Evolutionary conservation across 129 eudicot species (phyloP).

Genomic region (Tagetes patula): DNA sequence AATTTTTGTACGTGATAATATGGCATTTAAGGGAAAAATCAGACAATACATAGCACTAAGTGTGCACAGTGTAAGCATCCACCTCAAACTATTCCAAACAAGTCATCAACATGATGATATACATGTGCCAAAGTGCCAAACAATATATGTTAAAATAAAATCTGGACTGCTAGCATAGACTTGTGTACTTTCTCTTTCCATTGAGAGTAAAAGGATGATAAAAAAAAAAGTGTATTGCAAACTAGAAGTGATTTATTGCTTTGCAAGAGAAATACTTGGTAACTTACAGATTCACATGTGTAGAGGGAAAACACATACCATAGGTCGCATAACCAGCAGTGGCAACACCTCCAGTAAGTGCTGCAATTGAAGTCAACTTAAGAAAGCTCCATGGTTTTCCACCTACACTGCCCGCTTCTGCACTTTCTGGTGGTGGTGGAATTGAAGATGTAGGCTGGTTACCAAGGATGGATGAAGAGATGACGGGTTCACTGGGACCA

Average conservation of each 20-base stretch:
- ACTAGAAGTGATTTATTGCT: constrained; percentile 2
- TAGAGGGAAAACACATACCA: constrained; percentile 38
- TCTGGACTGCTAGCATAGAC: constrained; percentile 15
- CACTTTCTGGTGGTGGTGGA: constrained; percentile 46
- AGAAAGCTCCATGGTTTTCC: constrained; percentile 52
- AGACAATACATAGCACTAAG: constrained; percentile 9
- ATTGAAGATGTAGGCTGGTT: constrained; percentile 29
- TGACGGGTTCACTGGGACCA: constrained; percentile 48
- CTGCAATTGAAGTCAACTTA: constrained; percentile 51
- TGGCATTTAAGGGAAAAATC: not conserved
- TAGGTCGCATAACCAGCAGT: constrained; percentile 77
- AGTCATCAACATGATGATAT: constrained; percentile 5
- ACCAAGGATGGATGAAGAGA: constrained; percentile 32
- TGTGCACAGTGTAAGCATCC: not conserved
- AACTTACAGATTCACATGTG: constrained; percentile 2
- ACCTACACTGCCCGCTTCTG: constrained; percentile 23
- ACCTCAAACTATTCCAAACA: constrained; percentile 13
- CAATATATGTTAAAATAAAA: not conserved
- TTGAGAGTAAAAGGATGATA: not conserved
- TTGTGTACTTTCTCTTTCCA: constrained; percentile 12
- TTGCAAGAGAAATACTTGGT: not conserved
- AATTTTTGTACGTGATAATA: constrained; percentile 3
- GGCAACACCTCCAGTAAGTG: constrained; percentile 63
- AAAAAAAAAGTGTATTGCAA: not conserved
- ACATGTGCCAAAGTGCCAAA: constrained; percentile 2